These are phyloP conservation scores for Wickerhamomyces rabaulensis DNA, from an alignment of 805 yeast species.

Conservation along the genomic window DNA sequence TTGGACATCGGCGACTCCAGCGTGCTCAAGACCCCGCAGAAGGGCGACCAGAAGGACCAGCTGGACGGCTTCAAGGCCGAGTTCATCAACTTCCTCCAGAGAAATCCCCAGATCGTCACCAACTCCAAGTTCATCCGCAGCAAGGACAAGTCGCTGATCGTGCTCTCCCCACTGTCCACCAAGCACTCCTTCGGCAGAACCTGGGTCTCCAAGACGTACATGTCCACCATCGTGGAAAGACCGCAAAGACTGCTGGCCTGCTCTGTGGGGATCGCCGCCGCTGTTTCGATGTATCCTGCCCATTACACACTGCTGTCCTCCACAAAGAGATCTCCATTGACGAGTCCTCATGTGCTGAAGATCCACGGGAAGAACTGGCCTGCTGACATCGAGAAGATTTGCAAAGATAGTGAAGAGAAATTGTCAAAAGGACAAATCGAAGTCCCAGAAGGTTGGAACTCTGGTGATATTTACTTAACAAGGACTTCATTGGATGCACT, in stretches of 20 bases:
- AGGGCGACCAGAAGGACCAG: slow-evolving; percentile 17
- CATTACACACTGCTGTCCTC: slow-evolving; percentile 46
- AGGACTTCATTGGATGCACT: slow-evolving; percentile 63
- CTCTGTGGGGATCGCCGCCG: slow-evolving; percentile 75
- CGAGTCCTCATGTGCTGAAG: slow-evolving; percentile 54
- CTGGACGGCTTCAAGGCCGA: slow-evolving; percentile 36
- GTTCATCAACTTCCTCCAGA: slow-evolving; percentile 38
- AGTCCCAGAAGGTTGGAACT: slow-evolving; percentile 77
- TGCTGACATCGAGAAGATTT: slow-evolving; percentile 46
- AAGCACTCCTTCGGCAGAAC: slow-evolving; percentile 68
- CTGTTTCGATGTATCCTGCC: slow-evolving; percentile 62
- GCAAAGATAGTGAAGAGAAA: slow-evolving; percentile 52
- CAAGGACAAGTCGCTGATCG: slow-evolving; percentile 48
- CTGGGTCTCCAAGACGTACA: slow-evolving; percentile 69
- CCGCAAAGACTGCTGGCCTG: slow-evolving; percentile 77
- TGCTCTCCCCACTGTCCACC: slow-evolving; percentile 65
- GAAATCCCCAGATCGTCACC: slow-evolving; percentile 31
- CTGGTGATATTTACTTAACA: slow-evolving; percentile 74
- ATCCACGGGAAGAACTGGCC: slow-evolving; percentile 82
- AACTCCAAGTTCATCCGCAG: slow-evolving; percentile 31
- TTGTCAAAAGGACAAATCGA: slow-evolving; percentile 52
- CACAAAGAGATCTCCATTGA: slow-evolving; percentile 41
- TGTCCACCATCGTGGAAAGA: slow-evolving; percentile 69
- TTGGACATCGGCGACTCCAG: slow-evolving; percentile 15
- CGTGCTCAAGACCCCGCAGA: slow-evolving; percentile 2